Evolutionary conservation across 2,329 filamentous ascomycete species (phyloP).

Genomic region (Leptodontidium sp.): DNA sequence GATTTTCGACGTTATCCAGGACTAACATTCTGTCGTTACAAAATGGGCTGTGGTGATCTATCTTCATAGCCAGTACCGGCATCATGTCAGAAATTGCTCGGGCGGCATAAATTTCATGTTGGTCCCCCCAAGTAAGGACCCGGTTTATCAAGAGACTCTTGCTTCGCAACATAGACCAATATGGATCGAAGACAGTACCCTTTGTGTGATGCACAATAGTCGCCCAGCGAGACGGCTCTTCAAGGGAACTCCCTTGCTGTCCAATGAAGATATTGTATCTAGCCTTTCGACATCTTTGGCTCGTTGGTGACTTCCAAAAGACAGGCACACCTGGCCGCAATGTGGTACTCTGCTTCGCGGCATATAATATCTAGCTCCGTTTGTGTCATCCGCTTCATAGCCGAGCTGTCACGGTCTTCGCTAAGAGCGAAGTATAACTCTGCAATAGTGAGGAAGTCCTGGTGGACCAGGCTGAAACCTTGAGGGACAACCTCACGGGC

Average conservation of each 20-base stretch:
- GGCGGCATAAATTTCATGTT: too few relatives aligned
- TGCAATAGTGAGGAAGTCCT: neutral
- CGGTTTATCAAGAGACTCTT: neutral
- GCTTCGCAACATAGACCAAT: neutral
- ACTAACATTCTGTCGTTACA: too few relatives aligned
- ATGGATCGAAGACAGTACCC: neutral
- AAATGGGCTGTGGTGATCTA: too few relatives aligned
- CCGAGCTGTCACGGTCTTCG: neutral
- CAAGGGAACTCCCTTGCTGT: conserved; percentile 19
- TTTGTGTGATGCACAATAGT: neutral
- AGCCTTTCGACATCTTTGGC: neutral
- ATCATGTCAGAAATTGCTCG: too few relatives aligned
- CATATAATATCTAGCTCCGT: neutral
- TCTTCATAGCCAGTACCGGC: too few relatives aligned
- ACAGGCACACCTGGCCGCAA: conserved; percentile 20
- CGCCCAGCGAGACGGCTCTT: conserved; percentile 1
- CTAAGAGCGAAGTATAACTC: conserved; percentile 14
- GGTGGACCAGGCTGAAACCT: neutral
- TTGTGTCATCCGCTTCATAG: neutral
- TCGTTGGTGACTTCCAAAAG: conserved; percentile 12
- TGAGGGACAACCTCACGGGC: neutral
- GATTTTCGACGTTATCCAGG: too few relatives aligned
- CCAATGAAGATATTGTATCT: conserved; percentile 16
- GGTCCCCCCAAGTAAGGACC: too few relatives aligned
- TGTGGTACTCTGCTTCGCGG: neutral